Evolutionary conservation across 2,329 filamentous ascomycete genomes (phyloP).

Genomic region (Trichoderma endophyticum): DNA sequence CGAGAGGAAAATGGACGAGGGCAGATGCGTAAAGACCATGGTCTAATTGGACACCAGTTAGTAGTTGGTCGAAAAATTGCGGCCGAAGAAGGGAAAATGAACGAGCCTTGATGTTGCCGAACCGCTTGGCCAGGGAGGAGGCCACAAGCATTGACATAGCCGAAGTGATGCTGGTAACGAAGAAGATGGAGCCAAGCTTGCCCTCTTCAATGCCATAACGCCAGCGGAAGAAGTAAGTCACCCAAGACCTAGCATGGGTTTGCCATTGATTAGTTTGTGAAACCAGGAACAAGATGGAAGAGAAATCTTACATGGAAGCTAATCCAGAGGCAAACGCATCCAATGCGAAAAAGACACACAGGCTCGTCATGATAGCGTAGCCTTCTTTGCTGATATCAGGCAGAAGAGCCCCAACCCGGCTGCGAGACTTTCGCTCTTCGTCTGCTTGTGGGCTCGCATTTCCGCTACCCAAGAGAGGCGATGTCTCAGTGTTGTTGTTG

Average conservation of each 20-base stretch:
- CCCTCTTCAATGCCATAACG: slow-evolving; percentile 48
- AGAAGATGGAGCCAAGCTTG: slow-evolving; percentile 53
- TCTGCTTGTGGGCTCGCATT: slow-evolving; percentile 13
- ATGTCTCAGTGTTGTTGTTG: slow-evolving; percentile 20
- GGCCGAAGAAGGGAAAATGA: neutral
- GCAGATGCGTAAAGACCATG: slow-evolving; percentile 73
- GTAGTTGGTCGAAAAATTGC: neutral
- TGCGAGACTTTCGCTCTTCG: neutral
- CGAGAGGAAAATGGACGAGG: slow-evolving; percentile 62
- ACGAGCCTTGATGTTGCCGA: slow-evolving; percentile 60
- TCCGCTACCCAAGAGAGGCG: slow-evolving; percentile 27
- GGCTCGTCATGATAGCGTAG: slow-evolving; percentile 51
- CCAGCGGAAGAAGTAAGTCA: slow-evolving; percentile 54
- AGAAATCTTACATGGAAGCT: slow-evolving; percentile 52
- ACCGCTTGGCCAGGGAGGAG: slow-evolving; percentile 51
- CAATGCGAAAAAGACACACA: slow-evolving; percentile 65
- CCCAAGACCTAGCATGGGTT: slow-evolving; percentile 46
- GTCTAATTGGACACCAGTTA: slow-evolving; percentile 41
- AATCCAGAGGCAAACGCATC: slow-evolving; percentile 71
- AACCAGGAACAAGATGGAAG: slow-evolving; percentile 27
- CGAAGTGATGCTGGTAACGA: slow-evolving; percentile 50
- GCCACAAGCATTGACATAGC: slow-evolving; percentile 52
- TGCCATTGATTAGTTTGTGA: slow-evolving; percentile 26
- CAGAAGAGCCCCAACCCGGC: slow-evolving; percentile 35
- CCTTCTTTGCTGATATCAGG: slow-evolving; percentile 58